A percentile compares a stretch with the other conserved stretches of the same genome.
These are phyloP conservation scores for Yamadazyma atmosphaerica DNA, from an alignment of 1,139 yeast genomes.

Conservation along the genomic window DNA sequence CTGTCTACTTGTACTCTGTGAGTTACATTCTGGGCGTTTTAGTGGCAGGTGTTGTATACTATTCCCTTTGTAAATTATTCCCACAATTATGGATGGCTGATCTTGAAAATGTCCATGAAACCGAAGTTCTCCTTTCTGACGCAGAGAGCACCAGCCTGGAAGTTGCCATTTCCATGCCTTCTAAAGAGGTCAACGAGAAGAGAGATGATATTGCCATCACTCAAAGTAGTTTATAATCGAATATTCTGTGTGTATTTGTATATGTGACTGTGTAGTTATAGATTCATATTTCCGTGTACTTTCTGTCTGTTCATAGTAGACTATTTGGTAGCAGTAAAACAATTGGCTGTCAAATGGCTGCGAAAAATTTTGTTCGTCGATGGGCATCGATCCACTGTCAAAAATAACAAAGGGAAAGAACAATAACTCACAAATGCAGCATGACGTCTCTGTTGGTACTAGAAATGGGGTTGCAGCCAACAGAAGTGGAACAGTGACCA, in stretches of 20 bases:
- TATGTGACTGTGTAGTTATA: not conserved
- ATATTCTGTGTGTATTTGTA: not conserved
- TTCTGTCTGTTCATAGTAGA: too few species aligned
- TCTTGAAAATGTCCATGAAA: conserved; percentile 9
- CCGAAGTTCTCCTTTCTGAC: conserved; percentile 4
- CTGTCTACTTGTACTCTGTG: conserved; percentile 11
- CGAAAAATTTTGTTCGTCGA: not conserved
- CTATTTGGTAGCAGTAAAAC: too few species aligned
- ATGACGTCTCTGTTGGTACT: not conserved
- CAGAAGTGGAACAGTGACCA: not conserved
- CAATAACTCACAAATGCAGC: too few species aligned
- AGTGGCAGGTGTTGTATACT: conserved; percentile 11
- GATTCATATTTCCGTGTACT: not conserved
- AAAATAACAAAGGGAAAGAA: too few species aligned
- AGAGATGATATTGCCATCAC: not conserved
- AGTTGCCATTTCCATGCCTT: not conserved
- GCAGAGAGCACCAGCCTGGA: conserved; percentile 1
- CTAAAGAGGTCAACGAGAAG: not conserved
- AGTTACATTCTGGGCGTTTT: conserved; percentile 10
- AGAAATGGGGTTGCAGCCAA: not conserved
- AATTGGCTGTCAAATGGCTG: not conserved
- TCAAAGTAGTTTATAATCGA: conserved; percentile 1
- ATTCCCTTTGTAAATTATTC: conserved; percentile 8
- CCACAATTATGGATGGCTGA: conserved; percentile 15
- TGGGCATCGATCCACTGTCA: too few species aligned